Evolutionary conservation across 305 asterid genomes (phyloP).

Genomic region (Fraxinus ornus): DNA sequence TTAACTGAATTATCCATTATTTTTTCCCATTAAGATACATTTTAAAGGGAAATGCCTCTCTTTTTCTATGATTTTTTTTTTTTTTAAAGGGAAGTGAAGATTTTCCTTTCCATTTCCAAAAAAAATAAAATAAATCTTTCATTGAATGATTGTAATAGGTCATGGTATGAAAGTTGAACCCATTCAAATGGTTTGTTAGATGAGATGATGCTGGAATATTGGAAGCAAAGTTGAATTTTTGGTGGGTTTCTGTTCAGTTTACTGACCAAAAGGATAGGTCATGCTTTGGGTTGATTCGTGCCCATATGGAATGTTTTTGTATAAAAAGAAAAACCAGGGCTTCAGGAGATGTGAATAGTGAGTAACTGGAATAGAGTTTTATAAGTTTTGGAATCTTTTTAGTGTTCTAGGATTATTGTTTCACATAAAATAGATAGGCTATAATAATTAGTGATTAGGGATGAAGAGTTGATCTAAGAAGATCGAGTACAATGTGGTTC

Average conservation of each 20-base stretch:
- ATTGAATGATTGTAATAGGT: not conserved
- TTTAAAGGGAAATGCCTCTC: not conserved
- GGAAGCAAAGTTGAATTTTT: not conserved
- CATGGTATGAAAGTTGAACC: not conserved
- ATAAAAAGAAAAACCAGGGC: not conserved
- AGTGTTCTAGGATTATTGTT: not conserved
- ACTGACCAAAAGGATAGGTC: not conserved
- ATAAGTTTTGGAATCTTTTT: not conserved
- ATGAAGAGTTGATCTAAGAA: not conserved
- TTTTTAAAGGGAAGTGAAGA: not conserved
- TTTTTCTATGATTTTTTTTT: not conserved
- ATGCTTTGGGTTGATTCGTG: not conserved
- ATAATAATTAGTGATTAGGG: not conserved
- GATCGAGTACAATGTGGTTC: not conserved
- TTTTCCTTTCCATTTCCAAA: not conserved
- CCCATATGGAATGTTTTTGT: not conserved
- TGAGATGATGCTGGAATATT: not conserved
- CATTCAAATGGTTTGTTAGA: not conserved
- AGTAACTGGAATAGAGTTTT: not conserved
- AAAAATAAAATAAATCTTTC: not conserved
- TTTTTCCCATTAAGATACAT: not conserved
- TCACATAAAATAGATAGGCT: not conserved
- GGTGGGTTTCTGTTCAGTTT: not conserved
- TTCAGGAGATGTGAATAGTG: not conserved
- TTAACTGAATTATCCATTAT: not conserved